phyloP scores from a whole-genome alignment of 2,329 filamentous ascomycete genomes.

The Fusarium avenaceum region DNA sequence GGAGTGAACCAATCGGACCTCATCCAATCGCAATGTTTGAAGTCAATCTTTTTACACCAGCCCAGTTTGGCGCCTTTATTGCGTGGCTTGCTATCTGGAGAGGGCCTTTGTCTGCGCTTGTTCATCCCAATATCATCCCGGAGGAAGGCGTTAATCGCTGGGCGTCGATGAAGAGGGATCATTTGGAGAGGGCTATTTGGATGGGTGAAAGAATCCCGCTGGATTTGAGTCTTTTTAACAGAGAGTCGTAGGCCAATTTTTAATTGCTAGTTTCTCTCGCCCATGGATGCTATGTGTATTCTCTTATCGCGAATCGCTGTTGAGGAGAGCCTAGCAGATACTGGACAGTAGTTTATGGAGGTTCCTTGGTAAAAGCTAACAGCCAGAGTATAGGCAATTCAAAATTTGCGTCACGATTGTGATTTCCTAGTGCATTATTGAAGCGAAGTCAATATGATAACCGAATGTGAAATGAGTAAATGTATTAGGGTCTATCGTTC shows the following conservation, averaged over 20 bases:
- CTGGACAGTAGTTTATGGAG: no score
- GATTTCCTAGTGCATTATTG: no score
- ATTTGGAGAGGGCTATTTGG: constrained; percentile 79
- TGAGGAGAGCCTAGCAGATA: no score
- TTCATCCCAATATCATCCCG: constrained; percentile 85
- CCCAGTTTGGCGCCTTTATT: constrained; percentile 90
- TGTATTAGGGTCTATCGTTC: background rate
- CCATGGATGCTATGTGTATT: no score
- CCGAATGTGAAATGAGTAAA: background rate
- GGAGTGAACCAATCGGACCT: constrained; percentile 82
- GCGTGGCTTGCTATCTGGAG: constrained; percentile 87
- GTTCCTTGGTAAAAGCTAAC: no score
- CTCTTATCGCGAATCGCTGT: no score
- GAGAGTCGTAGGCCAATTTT: background rate
- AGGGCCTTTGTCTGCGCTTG: constrained; percentile 80
- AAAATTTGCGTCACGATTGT: no score
- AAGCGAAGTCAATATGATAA: no score
- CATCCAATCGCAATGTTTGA: constrained; percentile 93
- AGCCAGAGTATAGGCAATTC: no score
- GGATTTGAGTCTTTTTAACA: constrained; percentile 55
- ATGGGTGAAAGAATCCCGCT: constrained; percentile 76
- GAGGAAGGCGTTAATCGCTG: constrained; percentile 51
- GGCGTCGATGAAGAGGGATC: constrained; percentile 64
- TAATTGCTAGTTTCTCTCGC: no score
- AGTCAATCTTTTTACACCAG: constrained; percentile 87